Evolutionary conservation across 2,329 filamentous ascomycete species (phyloP).

Genomic region (Daldinia sp.): DNA sequence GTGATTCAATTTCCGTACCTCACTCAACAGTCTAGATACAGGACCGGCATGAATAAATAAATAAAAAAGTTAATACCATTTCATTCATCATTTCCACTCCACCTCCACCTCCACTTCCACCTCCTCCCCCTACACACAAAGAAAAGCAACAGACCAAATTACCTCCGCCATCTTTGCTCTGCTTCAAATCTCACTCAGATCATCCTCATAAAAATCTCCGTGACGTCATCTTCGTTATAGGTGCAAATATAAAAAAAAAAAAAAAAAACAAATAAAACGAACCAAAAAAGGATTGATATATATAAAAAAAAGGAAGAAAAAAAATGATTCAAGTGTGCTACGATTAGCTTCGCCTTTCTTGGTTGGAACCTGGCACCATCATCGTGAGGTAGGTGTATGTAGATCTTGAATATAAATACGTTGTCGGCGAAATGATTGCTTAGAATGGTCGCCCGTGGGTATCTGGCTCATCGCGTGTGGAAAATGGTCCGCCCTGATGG

Average conservation of each 20-base stretch:
- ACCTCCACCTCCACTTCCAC: too few relatives aligned
- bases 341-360: not conserved
- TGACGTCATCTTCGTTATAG: not conserved
- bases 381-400: not conserved
- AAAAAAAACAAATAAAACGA: not conserved
- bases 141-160: conserved; percentile 24
- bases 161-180: conserved; percentile 24
- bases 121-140: conserved; percentile 1
- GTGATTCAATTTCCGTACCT: conserved; percentile 40
- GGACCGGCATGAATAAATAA: not conserved
- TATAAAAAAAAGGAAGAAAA: not conserved
- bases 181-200: conserved; percentile 21
- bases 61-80: conserved; percentile 6
- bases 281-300: not conserved
- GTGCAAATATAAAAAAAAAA: not conserved
- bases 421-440: not conserved
- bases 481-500: not conserved
- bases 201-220: conserved; percentile 24
- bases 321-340: not conserved
- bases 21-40: conserved; percentile 41
- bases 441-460: not conserved
- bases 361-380: not conserved
- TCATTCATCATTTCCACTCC: not conserved
- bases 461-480: not conserved
- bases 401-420: not conserved